phyloP scores from a whole-genome alignment of 768 basidiomycete species.

The Hericium rajendrae region DNA sequence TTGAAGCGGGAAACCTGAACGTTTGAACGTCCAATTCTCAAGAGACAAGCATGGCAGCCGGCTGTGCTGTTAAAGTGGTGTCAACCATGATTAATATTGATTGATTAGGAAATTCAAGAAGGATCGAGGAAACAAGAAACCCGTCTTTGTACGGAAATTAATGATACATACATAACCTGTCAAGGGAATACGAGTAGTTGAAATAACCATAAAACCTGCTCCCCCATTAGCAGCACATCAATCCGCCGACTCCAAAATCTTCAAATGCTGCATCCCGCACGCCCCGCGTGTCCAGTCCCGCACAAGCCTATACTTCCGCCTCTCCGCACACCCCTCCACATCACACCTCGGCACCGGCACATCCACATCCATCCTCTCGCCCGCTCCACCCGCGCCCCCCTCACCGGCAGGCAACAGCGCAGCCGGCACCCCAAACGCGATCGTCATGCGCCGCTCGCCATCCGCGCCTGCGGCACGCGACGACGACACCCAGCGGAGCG shows the following conservation, averaged over 20 bases:
- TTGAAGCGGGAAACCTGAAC: too few relatives aligned
- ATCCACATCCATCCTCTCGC: constrained; percentile 12
- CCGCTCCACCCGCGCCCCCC: background rate
- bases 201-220: background rate
- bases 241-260: constrained; percentile 31
- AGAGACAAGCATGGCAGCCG: too few relatives aligned
- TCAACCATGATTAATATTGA: too few relatives aligned
- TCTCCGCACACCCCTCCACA: constrained; percentile 43
- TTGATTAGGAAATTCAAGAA: too few relatives aligned
- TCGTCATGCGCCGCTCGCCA: constrained; percentile 24
- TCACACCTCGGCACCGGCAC: constrained; percentile 31
- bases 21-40: too few relatives aligned
- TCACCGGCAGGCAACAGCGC: constrained; percentile 21
- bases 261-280: constrained; percentile 61
- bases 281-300: constrained; percentile 53
- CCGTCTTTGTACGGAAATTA: too few relatives aligned
- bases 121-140: too few relatives aligned
- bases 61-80: too few relatives aligned
- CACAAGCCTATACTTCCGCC: constrained; percentile 57
- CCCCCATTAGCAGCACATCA: background rate
- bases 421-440: constrained; percentile 48
- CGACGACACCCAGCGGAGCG: constrained; percentile 63
- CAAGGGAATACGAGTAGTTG: too few relatives aligned
- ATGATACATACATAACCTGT: too few relatives aligned
- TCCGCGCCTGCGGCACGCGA: constrained; percentile 2